These are phyloP conservation scores for Amanita exitialis DNA, from an alignment of 768 basidiomycete species.

Conservation along the genomic window DNA sequence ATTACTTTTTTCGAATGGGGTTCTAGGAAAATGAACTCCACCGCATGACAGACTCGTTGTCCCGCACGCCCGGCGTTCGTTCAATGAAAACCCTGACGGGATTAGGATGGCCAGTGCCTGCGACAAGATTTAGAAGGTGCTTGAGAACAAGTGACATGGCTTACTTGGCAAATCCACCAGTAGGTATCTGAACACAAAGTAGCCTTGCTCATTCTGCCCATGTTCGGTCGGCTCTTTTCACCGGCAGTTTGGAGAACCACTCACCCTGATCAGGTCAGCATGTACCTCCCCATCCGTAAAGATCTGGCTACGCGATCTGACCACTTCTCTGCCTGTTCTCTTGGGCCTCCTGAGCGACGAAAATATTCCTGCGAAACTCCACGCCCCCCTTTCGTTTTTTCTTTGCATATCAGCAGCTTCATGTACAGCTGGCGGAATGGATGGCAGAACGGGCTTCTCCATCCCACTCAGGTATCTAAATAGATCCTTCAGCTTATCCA, in stretches of 20 bases:
- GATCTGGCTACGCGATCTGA: constrained; percentile 26
- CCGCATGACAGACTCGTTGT: constrained; percentile 62
- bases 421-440: constrained; percentile 16
- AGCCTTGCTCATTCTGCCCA: constrained; percentile 60
- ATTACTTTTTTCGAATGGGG: constrained; percentile 13
- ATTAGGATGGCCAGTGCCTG: constrained; percentile 54
- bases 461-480: constrained; percentile 73
- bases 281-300: constrained; percentile 78
- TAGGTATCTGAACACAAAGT: constrained; percentile 71
- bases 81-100: constrained; percentile 65
- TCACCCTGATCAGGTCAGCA: constrained; percentile 65
- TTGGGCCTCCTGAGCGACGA: constrained; percentile 43
- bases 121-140: neutral
- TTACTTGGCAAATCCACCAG: constrained; percentile 73
- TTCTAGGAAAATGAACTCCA: constrained; percentile 37
- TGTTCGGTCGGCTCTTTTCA: constrained; percentile 6
- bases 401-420: constrained; percentile 13
- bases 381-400: constrained; percentile 28
- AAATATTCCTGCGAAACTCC: constrained; percentile 60
- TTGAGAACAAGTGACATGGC: constrained; percentile 18
- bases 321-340: constrained; percentile 18
- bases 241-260: constrained; percentile 14
- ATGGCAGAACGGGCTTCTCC: constrained; percentile 23
- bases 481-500: constrained; percentile 42
- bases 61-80: constrained; percentile 51